Conservation (phyloP, 2,329 filamentous ascomycete genomes). For the Gnomoniopsis smithogilvyi region DNA sequence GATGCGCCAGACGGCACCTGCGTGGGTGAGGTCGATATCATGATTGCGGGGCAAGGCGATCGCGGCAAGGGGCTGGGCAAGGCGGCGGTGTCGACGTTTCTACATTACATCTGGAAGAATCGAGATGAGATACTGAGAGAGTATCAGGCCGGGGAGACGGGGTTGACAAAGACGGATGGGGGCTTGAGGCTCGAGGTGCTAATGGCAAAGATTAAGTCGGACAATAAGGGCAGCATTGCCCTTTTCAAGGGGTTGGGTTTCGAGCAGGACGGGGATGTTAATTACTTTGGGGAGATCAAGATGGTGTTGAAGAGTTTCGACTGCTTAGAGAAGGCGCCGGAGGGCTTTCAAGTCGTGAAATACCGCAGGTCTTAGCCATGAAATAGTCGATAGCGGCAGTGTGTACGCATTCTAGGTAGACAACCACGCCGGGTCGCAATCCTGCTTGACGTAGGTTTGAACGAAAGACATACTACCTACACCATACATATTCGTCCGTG, state of each 20-base stretch:
- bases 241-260: slow-evolving; percentile 54
- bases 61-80: slow-evolving; percentile 64
- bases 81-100: slow-evolving; percentile 62
- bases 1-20: slow-evolving; percentile 32
- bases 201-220: slow-evolving; percentile 48
- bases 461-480: too few relatives aligned
- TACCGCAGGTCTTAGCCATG: slow-evolving; percentile 18
- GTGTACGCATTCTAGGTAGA: too few relatives aligned
- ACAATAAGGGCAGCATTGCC: slow-evolving; percentile 48
- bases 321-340: slow-evolving; percentile 9
- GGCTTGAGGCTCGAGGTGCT: slow-evolving; percentile 24
- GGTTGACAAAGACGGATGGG: background rate
- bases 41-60: slow-evolving; percentile 65
- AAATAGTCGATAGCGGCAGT: background rate
- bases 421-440: too few relatives aligned
- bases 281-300: slow-evolving; percentile 60
- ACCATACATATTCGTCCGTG: background rate
- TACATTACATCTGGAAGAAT: slow-evolving; percentile 63
- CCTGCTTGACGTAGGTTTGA: too few relatives aligned
- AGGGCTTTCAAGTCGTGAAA: slow-evolving; percentile 23
- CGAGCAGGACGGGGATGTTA: slow-evolving; percentile 45
- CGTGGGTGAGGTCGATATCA: slow-evolving; percentile 78
- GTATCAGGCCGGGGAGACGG: slow-evolving; percentile 32
- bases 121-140: slow-evolving; percentile 53
- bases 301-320: slow-evolving; percentile 38